A percentile compares a stretch with the other conserved stretches of the same genome.
phyloP scores from a whole-genome alignment of 2,329 filamentous ascomycete genomes.

The Fusarium dimerum region DNA sequence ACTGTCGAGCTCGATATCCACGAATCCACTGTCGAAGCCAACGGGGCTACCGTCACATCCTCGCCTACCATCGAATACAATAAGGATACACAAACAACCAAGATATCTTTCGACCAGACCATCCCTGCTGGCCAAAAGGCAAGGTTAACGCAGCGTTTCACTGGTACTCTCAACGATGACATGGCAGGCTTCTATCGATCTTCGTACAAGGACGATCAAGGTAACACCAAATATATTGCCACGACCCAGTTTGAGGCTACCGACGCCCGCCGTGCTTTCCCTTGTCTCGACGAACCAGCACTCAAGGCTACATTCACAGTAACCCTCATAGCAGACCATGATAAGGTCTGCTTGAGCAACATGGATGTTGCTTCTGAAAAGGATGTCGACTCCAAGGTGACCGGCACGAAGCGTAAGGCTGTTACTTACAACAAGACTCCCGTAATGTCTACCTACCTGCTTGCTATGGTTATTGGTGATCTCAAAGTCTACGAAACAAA shows the following conservation, averaged over 20 bases:
- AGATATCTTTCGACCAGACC: conserved; percentile 73
- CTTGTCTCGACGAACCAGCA: conserved; percentile 94
- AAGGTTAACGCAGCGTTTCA: conserved; percentile 62
- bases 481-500: conserved; percentile 93
- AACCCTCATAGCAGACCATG: conserved; percentile 86
- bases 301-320: conserved; percentile 92
- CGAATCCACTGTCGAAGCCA: conserved; percentile 50
- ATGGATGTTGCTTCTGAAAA: conserved; percentile 89
- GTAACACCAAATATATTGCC: conserved; percentile 78
- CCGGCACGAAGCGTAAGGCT: conserved; percentile 67
- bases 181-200: conserved; percentile 98
- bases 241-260: conserved; percentile 97
- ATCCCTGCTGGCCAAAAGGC: conserved; percentile 76
- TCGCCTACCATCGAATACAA: conserved; percentile 65
- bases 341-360: conserved; percentile 90
- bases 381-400: conserved; percentile 66
- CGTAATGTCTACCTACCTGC: conserved; percentile 92
- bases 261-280: conserved; percentile 88
- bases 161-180: conserved; percentile 82
- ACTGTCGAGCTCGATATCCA: conserved; percentile 83
- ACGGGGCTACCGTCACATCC: conserved; percentile 49
- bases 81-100: conserved; percentile 78
- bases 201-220: conserved; percentile 82
- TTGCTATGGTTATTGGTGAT: conserved; percentile 92
- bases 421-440: conserved; percentile 93